Conservation (phyloP, 805 yeast genomes). For the Lipomyces sp. region DNA sequence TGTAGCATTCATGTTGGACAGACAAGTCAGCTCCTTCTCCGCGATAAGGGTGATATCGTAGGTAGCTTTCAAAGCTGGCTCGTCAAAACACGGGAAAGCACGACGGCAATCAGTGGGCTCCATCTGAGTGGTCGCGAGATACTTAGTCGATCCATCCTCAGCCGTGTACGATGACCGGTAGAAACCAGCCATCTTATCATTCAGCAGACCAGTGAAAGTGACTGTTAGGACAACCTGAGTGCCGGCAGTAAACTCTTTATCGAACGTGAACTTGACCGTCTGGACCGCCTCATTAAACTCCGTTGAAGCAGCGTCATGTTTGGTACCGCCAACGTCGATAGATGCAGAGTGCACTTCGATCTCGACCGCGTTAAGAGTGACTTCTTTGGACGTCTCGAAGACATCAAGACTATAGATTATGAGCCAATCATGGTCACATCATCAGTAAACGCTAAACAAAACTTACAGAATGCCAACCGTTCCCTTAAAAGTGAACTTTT, state of each 20-base stretch:
- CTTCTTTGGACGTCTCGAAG: constrained; percentile 49
- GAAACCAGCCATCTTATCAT: constrained; percentile 76
- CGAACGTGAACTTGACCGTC: constrained; percentile 64
- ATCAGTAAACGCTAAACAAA: constrained; percentile 45
- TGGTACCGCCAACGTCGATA: constrained; percentile 39
- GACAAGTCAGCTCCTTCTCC: constrained; percentile 57
- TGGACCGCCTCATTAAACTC: constrained; percentile 60
- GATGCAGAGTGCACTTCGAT: constrained; percentile 60
- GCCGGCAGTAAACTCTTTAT: constrained; percentile 46
- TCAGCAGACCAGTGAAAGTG: constrained; percentile 60
- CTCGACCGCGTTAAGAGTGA: constrained; percentile 67
- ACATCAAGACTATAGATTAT: constrained; percentile 48
- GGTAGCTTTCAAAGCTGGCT: constrained; percentile 70
- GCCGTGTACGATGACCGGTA: constrained; percentile 68
- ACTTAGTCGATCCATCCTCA: constrained; percentile 58
- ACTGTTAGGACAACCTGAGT: constrained; percentile 56
- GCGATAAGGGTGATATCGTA: constrained; percentile 64
- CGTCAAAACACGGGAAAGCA: constrained; percentile 78
- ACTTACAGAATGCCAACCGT: constrained; percentile 52
- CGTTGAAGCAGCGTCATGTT: constrained; percentile 42
- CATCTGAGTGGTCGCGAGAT: constrained; percentile 70
- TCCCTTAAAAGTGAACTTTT: constrained; percentile 55
- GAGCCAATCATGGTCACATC: not conserved
- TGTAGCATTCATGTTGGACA: constrained; percentile 70
- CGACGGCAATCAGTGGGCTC: constrained; percentile 79